A percentile compares a stretch with the other conserved stretches of the same genome.
Conservation (phyloP, 2,329 filamentous ascomycete genomes). For the Colletotrichum sp. region DNA sequence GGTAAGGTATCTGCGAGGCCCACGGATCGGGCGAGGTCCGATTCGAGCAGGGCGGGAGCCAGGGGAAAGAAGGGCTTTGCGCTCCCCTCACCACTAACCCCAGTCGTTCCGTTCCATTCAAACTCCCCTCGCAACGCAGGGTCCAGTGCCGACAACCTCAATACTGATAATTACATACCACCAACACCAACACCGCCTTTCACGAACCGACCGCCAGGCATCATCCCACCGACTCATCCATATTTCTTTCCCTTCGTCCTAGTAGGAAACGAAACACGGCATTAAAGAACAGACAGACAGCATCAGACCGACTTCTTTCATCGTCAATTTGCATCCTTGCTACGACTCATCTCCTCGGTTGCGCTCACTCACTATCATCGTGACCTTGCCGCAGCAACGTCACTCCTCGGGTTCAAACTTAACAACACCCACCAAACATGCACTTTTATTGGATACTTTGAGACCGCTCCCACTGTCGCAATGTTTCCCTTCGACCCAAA, state of each 20-base stretch:
- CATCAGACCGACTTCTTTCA: background rate
- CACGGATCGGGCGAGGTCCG: background rate
- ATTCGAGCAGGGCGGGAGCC: background rate
- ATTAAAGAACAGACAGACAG: background rate
- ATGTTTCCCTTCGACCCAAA: slow-evolving; percentile 64
- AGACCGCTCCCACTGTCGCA: slow-evolving; percentile 8
- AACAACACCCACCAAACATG: background rate
- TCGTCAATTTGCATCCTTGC: background rate
- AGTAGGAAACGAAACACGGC: background rate
- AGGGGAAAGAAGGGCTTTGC: background rate
- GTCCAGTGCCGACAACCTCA: background rate
- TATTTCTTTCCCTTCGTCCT: background rate
- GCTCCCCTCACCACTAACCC: background rate
- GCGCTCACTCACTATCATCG: background rate
- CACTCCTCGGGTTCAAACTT: background rate
- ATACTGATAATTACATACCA: background rate
- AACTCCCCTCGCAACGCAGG: background rate
- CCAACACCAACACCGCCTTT: background rate
- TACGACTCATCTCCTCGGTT: background rate
- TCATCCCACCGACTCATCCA: background rate
- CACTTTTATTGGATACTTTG: background rate
- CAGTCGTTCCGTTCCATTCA: background rate
- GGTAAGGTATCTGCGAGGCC: background rate
- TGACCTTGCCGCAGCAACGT: background rate
- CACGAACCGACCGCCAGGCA: background rate